These are phyloP conservation scores for Lodderomyces jiufengensis DNA, from an alignment of 1,139 yeast species.

Conservation along the genomic window DNA sequence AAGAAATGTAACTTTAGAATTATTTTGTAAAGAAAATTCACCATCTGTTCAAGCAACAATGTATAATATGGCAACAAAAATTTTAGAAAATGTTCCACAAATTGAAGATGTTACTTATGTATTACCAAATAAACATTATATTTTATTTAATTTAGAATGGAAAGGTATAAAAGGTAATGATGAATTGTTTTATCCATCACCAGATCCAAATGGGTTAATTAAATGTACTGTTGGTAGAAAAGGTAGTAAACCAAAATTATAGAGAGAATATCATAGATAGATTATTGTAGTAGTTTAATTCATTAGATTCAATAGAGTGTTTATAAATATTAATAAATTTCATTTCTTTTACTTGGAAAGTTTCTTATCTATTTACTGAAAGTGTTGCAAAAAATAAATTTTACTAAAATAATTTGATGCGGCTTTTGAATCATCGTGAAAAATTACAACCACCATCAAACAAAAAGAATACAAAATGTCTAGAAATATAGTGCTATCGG, in stretches of 20 bases:
- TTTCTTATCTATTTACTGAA: neutral
- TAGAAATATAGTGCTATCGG: conserved; percentile 24
- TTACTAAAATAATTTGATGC: neutral
- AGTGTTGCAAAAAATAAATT: conserved; percentile 1
- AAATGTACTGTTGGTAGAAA: conserved; percentile 77
- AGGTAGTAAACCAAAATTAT: conserved; percentile 34
- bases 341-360: neutral
- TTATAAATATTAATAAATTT: neutral
- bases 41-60: conserved; percentile 93
- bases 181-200: conserved; percentile 82
- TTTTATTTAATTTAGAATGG: conserved; percentile 77
- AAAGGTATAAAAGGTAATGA: conserved; percentile 77
- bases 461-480: conserved; percentile 8
- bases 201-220: conserved; percentile 91
- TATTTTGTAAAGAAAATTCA: conserved; percentile 81
- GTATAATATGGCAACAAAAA: conserved; percentile 83
- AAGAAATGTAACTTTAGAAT: conserved; percentile 65
- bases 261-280: conserved; percentile 1
- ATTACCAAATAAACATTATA: conserved; percentile 88
- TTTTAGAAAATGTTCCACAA: conserved; percentile 54
- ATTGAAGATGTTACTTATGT: conserved; percentile 65
- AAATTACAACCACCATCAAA: conserved; percentile 1
- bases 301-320: neutral
- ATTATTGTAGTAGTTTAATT: neutral
- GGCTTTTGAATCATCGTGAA: conserved; percentile 1